Evolutionary conservation across 129 eudicot genomes (phyloP), one percentile per base, ranked within the genome.

Genomic region (Oenanthe sinensis): DNA sequence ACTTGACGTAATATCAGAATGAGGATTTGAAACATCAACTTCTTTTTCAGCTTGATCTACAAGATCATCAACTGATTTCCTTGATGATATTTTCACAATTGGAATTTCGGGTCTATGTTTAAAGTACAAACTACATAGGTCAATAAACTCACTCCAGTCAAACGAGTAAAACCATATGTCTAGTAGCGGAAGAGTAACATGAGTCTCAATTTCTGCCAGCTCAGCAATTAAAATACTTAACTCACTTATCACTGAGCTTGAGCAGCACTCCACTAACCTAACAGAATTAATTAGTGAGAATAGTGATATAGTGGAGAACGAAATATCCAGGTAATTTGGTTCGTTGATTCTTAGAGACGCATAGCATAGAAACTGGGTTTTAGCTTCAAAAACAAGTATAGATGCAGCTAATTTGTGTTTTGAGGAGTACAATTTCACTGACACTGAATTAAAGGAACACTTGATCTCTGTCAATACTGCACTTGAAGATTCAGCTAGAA

Each of bases 71-170:
- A 44, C 33, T 75, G 86, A 77, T 75, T 67, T 83, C 36, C 82
- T 76, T 55, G 79, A 8, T 44, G 81, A 83, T 24, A 86, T 75
- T 54, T 54, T 71, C 50, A 40, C 47, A 20, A 10, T 81, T 42
- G 75, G 71, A 33, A 62, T 26, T 78, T 74, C 79, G 46, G 91
- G 71, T 62, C 39, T 69, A 73, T 74, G 78, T 28, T 33, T 20
- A 26, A 50, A 40, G 81, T 46, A 85, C 20, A 85, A 87, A 71
- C 28, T 63, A 6, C 87, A 60, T 42, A 82, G 71, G 81, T 88
- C 89, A 78, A 90, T 77, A 60, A 96, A 70, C 86, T 79, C 80
- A 81, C 46, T 73, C 99, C 99, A 96, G 74, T 96, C 95, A 50
- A 70, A 78, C 42, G 85, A 68, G 83, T 87, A 82, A 73, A 90